phyloP scores from a whole-genome alignment of 768 basidiomycete genomes.

The Roridomyces roridus region DNA sequence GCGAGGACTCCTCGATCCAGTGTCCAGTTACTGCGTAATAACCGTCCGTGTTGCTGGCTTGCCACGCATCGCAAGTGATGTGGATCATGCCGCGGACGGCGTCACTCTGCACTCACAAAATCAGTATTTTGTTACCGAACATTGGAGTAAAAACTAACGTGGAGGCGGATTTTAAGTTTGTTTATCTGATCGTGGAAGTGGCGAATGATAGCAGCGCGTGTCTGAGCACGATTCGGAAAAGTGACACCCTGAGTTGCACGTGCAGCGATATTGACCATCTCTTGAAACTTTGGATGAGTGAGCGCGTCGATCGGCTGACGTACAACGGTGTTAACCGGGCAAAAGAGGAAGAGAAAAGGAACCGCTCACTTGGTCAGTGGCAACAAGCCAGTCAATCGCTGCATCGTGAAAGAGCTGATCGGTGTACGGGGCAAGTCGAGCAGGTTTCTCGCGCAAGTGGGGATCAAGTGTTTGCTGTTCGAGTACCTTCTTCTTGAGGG shows the following conservation, averaged over 20 bases:
- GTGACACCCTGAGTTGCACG: conserved; percentile 41
- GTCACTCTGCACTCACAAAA: background rate
- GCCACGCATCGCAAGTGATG: background rate
- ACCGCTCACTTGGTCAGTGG: conserved; percentile 50
- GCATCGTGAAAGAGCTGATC: conserved; percentile 34
- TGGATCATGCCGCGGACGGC: background rate
- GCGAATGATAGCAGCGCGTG: conserved; percentile 32
- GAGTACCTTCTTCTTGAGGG: background rate
- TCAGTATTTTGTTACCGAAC: background rate
- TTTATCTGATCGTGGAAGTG: conserved; percentile 28
- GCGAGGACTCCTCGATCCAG: conserved; percentile 40
- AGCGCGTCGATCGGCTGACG: conserved; percentile 39
- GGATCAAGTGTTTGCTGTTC: conserved; percentile 30
- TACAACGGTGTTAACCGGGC: background rate
- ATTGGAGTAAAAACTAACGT: background rate
- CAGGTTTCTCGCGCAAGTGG: conserved; percentile 28
- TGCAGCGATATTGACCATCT: conserved; percentile 45
- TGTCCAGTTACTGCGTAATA: conserved; percentile 39
- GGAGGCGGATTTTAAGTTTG: background rate
- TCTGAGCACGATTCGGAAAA: conserved; percentile 37
- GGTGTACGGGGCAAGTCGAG: conserved; percentile 33
- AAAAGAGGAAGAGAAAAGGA: background rate
- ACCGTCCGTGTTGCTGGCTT: conserved; percentile 1
- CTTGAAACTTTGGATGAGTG: conserved; percentile 40
- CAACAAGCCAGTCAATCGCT: conserved; percentile 43